A percentile compares a stretch with the other conserved stretches of the same genome.
These are phyloP conservation scores for Scedosporium aurantiacum DNA, from an alignment of 2,329 filamentous ascomycete genomes.

Conservation along the genomic window DNA sequence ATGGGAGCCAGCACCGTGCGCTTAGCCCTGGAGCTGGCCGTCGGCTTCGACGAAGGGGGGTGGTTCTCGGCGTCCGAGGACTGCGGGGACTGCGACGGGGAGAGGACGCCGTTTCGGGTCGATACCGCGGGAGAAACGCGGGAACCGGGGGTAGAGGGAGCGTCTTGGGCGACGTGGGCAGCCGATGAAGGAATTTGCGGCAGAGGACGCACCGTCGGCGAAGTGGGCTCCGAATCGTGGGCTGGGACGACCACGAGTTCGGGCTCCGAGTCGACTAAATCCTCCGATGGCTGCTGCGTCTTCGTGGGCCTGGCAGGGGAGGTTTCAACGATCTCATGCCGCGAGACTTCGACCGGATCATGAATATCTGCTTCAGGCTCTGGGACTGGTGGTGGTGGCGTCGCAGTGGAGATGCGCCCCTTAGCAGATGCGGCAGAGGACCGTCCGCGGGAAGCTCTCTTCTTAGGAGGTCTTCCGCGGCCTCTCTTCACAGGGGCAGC, in stretches of 20 bases:
- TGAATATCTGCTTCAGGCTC: not conserved
- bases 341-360: not conserved
- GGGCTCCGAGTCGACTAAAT: constrained; percentile 6
- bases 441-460: constrained; percentile 1
- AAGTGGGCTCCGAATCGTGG: not conserved
- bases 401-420: not conserved
- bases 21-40: constrained; percentile 19
- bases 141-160: constrained; percentile 32
- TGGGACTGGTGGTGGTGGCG: not conserved
- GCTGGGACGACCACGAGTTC: constrained; percentile 10
- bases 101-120: constrained; percentile 42
- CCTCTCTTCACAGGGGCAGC: constrained; percentile 2
- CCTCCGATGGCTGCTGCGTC: not conserved
- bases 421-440: constrained; percentile 4
- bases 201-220: constrained; percentile 16
- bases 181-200: constrained; percentile 18
- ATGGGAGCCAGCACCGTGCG: constrained; percentile 35
- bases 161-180: constrained; percentile 7
- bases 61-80: constrained; percentile 74
- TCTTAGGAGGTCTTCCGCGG: constrained; percentile 4
- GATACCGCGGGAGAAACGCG: constrained; percentile 32
- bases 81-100: constrained; percentile 59
- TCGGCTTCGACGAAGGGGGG: constrained; percentile 56
- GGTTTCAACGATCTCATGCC: not conserved
- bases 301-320: constrained; percentile 2